Conservation (phyloP, 495 filamentous ascomycete genomes). For the Delitschia confertaspora region DNA sequence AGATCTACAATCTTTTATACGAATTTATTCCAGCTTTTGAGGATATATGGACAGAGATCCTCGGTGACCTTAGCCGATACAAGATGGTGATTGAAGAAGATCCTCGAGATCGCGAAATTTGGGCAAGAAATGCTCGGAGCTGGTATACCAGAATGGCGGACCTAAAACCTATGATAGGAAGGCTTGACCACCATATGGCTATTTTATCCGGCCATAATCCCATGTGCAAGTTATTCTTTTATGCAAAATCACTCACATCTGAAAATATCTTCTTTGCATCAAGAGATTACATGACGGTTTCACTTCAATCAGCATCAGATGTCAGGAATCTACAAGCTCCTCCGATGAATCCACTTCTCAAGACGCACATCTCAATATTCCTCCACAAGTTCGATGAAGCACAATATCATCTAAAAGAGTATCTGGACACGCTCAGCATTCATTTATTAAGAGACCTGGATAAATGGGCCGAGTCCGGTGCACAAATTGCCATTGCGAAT, state of each 20-base stretch:
- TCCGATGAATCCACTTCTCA: slow-evolving; percentile 32
- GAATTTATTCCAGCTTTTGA: slow-evolving; percentile 65
- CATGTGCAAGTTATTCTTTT: slow-evolving; percentile 64
- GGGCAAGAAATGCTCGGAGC: slow-evolving; percentile 60
- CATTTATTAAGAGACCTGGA: slow-evolving; percentile 48
- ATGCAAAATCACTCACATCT: slow-evolving; percentile 35
- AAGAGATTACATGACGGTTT: slow-evolving; percentile 56
- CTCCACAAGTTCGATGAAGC: slow-evolving; percentile 39
- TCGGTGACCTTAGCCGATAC: slow-evolving; percentile 65
- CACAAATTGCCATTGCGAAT: slow-evolving; percentile 42
- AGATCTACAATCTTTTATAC: slow-evolving; percentile 64
- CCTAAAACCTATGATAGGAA: slow-evolving; percentile 54
- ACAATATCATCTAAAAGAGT: slow-evolving; percentile 42
- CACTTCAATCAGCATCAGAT: slow-evolving; percentile 58
- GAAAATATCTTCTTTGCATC: slow-evolving; percentile 35
- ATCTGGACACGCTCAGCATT: slow-evolving; percentile 47
- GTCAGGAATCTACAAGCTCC: slow-evolving; percentile 14
- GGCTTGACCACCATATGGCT: slow-evolving; percentile 75
- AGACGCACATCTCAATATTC: slow-evolving; percentile 45
- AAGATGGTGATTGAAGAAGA: slow-evolving; percentile 69
- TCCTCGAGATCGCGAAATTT: slow-evolving; percentile 59
- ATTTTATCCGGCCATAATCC: slow-evolving; percentile 65
- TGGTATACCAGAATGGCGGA: slow-evolving; percentile 76
- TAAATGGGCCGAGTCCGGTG: slow-evolving; percentile 55
- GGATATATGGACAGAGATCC: slow-evolving; percentile 80